These are phyloP conservation scores for Magnolia officinalis DNA, from an alignment of 164 flowering plant genomes.

Conservation along the genomic window DNA sequence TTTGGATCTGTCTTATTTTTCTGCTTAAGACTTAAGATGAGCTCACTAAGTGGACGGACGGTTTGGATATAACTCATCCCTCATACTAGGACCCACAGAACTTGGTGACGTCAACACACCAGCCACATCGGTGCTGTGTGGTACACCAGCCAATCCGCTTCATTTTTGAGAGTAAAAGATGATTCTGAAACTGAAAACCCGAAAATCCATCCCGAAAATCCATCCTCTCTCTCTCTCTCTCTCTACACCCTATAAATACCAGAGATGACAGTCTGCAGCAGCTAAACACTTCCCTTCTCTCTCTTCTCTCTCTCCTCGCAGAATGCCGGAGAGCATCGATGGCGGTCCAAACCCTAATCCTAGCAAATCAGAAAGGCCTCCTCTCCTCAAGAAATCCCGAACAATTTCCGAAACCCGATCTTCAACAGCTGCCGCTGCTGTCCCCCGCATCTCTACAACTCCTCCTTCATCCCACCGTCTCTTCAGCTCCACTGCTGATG, in stretches of 20 bases:
- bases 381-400: slow-evolving; percentile 45
- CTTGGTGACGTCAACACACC: no score
- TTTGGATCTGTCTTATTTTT: no score
- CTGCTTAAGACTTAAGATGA: no score
- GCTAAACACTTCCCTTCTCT: not conserved
- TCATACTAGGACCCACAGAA: no score
- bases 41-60: no score
- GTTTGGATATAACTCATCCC: no score
- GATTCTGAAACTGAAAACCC: not conserved
- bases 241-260: not conserved
- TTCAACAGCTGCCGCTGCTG: slow-evolving; percentile 38
- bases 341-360: slow-evolving; percentile 10
- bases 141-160: no score
- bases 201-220: not conserved
- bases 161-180: not conserved
- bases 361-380: slow-evolving; percentile 28
- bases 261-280: not conserved
- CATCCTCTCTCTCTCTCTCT: not conserved
- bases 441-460: slow-evolving; percentile 40
- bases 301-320: not conserved
- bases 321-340: slow-evolving; percentile 11
- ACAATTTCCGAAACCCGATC: slow-evolving; percentile 31
- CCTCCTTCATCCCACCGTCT: slow-evolving; percentile 22
- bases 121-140: no score
- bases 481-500: not conserved